Conservation (phyloP, 139 green algal species). For the Tetradesmus lagerheimii region DNA sequence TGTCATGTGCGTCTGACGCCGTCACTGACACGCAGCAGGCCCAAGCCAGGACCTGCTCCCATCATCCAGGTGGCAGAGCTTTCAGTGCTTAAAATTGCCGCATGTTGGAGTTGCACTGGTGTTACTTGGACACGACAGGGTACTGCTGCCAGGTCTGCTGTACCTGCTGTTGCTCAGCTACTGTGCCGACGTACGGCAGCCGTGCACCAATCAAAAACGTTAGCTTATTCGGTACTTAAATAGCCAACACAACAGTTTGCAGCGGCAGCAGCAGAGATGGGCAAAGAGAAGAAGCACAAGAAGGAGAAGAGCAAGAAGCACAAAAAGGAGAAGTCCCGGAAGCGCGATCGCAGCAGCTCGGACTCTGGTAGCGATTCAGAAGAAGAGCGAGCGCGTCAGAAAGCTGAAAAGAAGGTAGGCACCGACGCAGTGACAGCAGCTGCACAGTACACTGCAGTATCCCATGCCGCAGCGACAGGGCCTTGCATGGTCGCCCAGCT, state of each 20-base stretch:
- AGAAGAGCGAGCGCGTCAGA: constrained; percentile 41
- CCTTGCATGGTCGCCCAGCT: not conserved
- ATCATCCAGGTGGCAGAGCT: too few relatives aligned
- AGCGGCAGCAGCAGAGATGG: not conserved
- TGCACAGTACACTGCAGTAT: not conserved
- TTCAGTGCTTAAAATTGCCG: too few relatives aligned
- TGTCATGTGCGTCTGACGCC: too few relatives aligned
- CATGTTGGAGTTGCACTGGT: too few relatives aligned
- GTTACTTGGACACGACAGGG: not conserved
- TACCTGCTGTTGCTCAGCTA: not conserved
- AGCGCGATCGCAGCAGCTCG: constrained; percentile 44
- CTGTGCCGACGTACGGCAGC: not conserved
- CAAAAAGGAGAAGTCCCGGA: constrained; percentile 54
- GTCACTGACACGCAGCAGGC: too few relatives aligned
- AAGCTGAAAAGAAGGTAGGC: constrained; percentile 58
- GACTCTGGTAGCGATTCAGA: constrained; percentile 52
- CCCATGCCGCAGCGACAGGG: not conserved
- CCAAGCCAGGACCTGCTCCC: too few relatives aligned
- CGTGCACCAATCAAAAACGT: not conserved
- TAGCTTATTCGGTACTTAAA: not conserved
- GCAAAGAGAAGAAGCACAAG: constrained; percentile 51
- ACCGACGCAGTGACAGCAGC: not conserved
- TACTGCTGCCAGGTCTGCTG: not conserved
- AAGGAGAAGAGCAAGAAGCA: constrained; percentile 55
- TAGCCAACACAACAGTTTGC: not conserved